Evolutionary conservation across 2,329 filamentous ascomycete species (phyloP).

Genomic region (Aspergillus texensis): DNA sequence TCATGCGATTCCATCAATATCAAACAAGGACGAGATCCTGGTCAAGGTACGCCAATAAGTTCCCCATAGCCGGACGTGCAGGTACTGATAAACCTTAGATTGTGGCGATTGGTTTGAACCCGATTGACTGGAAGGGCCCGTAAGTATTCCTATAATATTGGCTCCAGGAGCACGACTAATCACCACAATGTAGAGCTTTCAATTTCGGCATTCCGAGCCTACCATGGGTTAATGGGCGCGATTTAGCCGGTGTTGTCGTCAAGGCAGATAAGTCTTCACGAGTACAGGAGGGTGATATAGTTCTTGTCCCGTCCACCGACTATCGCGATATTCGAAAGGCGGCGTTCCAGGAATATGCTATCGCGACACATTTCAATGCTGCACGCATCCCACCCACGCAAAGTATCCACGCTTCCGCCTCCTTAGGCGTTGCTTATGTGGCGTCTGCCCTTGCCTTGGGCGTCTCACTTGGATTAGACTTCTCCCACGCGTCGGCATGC

Average conservation of each 20-base stretch:
- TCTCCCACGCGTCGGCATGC: slow-evolving; percentile 44
- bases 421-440: slow-evolving; percentile 71
- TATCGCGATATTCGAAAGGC: slow-evolving; percentile 73
- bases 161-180: neutral
- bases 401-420: slow-evolving; percentile 59
- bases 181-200: slow-evolving; percentile 57
- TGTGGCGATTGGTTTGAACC: slow-evolving; percentile 70
- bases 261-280: slow-evolving; percentile 50
- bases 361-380: slow-evolving; percentile 67
- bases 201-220: slow-evolving; percentile 69
- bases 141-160: neutral
- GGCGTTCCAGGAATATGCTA: slow-evolving; percentile 70
- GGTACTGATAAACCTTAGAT: slow-evolving; percentile 35
- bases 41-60: slow-evolving; percentile 50
- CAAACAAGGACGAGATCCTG: slow-evolving; percentile 58
- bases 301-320: slow-evolving; percentile 71
- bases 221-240: slow-evolving; percentile 70
- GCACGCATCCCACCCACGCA: slow-evolving; percentile 61
- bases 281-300: slow-evolving; percentile 59
- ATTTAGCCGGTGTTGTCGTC: slow-evolving; percentile 68
- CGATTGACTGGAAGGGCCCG: slow-evolving; percentile 76
- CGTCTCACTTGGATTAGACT: slow-evolving; percentile 70
- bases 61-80: no score
- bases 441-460: slow-evolving; percentile 68
- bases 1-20: slow-evolving; percentile 51